Evolutionary conservation across 768 basidiomycete genomes (phyloP), one percentile per base, ranked within the genome.

Genomic region (Arthromyces matolae): DNA sequence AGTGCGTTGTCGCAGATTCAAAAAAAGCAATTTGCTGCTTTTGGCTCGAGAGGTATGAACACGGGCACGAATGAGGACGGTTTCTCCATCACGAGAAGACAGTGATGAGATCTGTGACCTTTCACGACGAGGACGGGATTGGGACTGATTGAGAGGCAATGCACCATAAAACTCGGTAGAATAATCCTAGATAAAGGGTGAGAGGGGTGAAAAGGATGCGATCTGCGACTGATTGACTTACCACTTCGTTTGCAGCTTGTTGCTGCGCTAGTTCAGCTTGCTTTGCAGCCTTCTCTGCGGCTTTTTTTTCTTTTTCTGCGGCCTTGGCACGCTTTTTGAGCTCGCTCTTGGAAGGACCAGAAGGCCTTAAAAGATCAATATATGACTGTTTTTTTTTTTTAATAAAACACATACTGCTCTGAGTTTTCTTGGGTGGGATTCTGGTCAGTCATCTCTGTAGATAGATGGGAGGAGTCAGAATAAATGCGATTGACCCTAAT

Each of bases 1-100:
- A 12, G 78, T 84, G 57, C 89, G 80, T 66, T 99, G 95, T 50
- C 95, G 88, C 46, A 99, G 77, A 62, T 85, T 84, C 43, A 98
- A 70, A 70, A 99, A 99, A 42, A 89, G 89, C 83, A 97, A 93
- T 73, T 93, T 99, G 70, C 81, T 89, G 56, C 90, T 93, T 65
- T 96, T 91, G 0, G 89, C 87, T 45, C 96, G 85, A 22, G 88
- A 86, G 13, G 88, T 93, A 64, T 95, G 92, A 35, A 99, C 76
- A 46, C 96, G 83, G 10, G 93, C 93, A 55, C 95, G 88, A 51
- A 98, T 71, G 49, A 90, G 70, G 42, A 97, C 86, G 5, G 72
- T 78, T 61, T 94, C 72, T 5, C 84, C 92, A 52, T 84, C 80
- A 55, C 81, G 72, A 29, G 78, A 69, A 35, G 77, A 79, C 42